Conservation (phyloP, 495 filamentous ascomycete genomes). For the Lasiosphaeriaceae sp. region DNA sequence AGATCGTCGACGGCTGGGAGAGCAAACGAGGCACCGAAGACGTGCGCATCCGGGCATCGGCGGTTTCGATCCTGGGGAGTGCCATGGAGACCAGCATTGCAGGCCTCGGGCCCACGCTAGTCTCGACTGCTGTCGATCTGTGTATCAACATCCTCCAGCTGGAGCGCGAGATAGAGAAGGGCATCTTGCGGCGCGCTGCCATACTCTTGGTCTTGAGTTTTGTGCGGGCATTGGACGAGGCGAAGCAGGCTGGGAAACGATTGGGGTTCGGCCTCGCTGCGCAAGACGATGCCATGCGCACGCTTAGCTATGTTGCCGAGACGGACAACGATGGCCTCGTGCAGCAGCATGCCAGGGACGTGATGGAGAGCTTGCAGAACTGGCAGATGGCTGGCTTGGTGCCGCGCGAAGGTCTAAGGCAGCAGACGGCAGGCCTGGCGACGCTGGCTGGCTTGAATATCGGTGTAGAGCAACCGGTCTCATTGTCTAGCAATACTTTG, state of each 20-base stretch:
- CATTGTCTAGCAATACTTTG: slow-evolving; percentile 1
- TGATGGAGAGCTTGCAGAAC: slow-evolving; percentile 68
- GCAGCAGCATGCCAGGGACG: slow-evolving; percentile 63
- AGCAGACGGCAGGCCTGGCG: slow-evolving; percentile 18
- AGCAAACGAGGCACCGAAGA: slow-evolving; percentile 67
- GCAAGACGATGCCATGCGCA: slow-evolving; percentile 58
- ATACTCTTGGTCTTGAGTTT: slow-evolving; percentile 65
- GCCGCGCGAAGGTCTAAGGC: slow-evolving; percentile 16
- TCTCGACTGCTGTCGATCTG: slow-evolving; percentile 62
- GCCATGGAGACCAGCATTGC: slow-evolving; percentile 64
- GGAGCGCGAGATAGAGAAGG: slow-evolving; percentile 59
- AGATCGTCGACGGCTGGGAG: slow-evolving; percentile 73
- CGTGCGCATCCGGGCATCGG: slow-evolving; percentile 71
- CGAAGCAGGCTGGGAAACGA: slow-evolving; percentile 46
- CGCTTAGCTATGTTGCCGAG: slow-evolving; percentile 61
- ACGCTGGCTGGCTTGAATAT: slow-evolving; percentile 45
- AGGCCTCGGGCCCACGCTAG: slow-evolving; percentile 51
- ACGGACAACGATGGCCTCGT: slow-evolving; percentile 73
- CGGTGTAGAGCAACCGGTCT: slow-evolving; percentile 19
- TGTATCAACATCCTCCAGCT: slow-evolving; percentile 62
- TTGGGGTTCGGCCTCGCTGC: slow-evolving; percentile 57
- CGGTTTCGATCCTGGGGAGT: slow-evolving; percentile 65
- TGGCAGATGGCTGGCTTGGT: slow-evolving; percentile 58
- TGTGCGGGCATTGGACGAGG: slow-evolving; percentile 59
- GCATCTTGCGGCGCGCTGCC: slow-evolving; percentile 71